Evolutionary conservation across 2,329 filamentous ascomycete genomes (phyloP).

Genomic region (Penicillium verrucosum): DNA sequence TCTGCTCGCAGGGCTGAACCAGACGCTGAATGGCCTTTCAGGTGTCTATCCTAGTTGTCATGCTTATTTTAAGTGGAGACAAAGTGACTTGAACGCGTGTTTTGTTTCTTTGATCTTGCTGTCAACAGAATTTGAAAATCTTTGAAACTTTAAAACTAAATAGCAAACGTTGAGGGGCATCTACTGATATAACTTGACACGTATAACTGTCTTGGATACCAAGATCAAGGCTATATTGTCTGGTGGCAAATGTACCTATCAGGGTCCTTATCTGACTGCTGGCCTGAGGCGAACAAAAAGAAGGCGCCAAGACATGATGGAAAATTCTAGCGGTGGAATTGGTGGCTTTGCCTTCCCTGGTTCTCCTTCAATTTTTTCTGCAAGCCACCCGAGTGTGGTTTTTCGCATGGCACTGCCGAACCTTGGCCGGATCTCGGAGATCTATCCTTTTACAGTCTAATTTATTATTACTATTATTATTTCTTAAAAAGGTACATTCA

Average conservation of each 20-base stretch:
- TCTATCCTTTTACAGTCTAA: not conserved
- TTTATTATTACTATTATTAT: not conserved
- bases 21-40: not conserved
- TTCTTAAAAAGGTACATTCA: no score
- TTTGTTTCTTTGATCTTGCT: slow-evolving; percentile 5
- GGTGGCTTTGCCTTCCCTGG: not conserved
- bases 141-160: accelerated
- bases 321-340: not conserved
- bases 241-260: not conserved
- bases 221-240: not conserved
- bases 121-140: accelerated
- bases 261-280: not conserved
- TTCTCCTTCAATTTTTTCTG: not conserved
- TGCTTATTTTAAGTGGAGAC: not conserved
- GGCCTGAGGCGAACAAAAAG: not conserved
- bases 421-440: not conserved
- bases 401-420: not conserved
- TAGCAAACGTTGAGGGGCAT: not conserved
- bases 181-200: not conserved
- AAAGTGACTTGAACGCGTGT: slow-evolving; percentile 1
- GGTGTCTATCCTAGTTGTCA: not conserved
- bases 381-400: not conserved
- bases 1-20: not conserved
- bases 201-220: not conserved
- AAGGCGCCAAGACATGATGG: not conserved